Evolutionary conservation across 805 yeast genomes (phyloP).

Genomic region (Cyberlindnera maritima): DNA sequence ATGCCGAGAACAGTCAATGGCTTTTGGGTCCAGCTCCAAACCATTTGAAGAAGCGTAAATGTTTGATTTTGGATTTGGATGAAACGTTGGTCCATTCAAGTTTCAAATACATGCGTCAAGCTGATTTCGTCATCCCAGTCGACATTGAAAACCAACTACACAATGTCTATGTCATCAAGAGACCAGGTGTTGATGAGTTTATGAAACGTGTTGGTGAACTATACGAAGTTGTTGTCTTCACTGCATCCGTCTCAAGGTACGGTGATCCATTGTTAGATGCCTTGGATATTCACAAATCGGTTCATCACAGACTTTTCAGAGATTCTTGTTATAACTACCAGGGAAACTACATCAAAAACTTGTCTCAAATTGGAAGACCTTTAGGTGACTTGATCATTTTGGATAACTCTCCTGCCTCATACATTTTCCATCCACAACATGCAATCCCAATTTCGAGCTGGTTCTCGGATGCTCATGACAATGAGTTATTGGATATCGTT

Average conservation of each 20-base stretch:
- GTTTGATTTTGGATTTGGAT: conserved; percentile 88
- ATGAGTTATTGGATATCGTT: conserved; percentile 85
- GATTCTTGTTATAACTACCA: conserved; percentile 93
- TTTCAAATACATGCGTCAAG: conserved; percentile 85
- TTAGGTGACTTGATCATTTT: conserved; percentile 80
- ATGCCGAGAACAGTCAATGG: conserved; percentile 55
- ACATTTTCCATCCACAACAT: conserved; percentile 95
- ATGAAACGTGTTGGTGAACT: conserved; percentile 76
- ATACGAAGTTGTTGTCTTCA: conserved; percentile 94
- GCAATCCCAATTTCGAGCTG: conserved; percentile 96
- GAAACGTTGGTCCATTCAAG: conserved; percentile 96
- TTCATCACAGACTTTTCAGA: conserved; percentile 91
- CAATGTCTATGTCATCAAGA: conserved; percentile 91
- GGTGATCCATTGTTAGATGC: conserved; percentile 94
- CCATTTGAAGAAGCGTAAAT: conserved; percentile 63
- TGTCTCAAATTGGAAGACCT: conserved; percentile 93
- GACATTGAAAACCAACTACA: conserved; percentile 92
- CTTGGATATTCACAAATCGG: conserved; percentile 67
- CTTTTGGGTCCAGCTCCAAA: conserved; percentile 56
- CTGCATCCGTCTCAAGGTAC: conserved; percentile 92
- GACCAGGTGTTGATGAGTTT: conserved; percentile 98
- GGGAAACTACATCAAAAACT: conserved; percentile 91
- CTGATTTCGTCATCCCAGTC: conserved; percentile 96
- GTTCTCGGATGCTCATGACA: conserved; percentile 98
- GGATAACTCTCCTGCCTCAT: conserved; percentile 98